Percentiles rank a stretch among this genome's conserved stretches.
Conservation (phyloP, 352 stramenopile genomes). For the Phytophthora cryptogea region DNA sequence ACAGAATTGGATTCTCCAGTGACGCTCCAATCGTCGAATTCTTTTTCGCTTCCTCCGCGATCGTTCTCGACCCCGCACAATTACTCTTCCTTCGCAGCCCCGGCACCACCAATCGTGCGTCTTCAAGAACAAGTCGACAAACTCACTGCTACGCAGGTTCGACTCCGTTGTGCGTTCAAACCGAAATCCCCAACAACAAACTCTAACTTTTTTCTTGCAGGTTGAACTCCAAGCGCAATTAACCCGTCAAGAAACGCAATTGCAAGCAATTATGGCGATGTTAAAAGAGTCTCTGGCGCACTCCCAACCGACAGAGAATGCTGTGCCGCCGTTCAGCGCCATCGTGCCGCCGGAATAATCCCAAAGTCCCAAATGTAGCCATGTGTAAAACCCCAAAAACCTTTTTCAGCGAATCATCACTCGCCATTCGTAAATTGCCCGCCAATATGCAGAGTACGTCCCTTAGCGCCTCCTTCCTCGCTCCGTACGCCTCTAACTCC, state of each 20-base stretch:
- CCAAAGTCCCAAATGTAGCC: conserved; percentile 8
- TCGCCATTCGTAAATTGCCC: conserved; percentile 6
- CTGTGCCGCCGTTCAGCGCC: conserved; percentile 50
- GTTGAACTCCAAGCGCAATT: conserved; percentile 61
- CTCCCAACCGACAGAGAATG: conserved; percentile 16
- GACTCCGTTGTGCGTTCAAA: not conserved
- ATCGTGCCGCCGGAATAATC: conserved; percentile 41
- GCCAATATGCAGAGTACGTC: conserved; percentile 32
- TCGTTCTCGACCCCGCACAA: conserved; percentile 26
- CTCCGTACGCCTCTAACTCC: conserved; percentile 2
- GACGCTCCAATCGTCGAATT: conserved; percentile 4
- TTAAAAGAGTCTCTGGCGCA: conserved; percentile 36
- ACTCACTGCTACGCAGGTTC: conserved; percentile 58
- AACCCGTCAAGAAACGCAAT: conserved; percentile 53
- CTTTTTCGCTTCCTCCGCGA: conserved; percentile 24
- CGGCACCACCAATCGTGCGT: conserved; percentile 19
- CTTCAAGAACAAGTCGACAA: conserved; percentile 64
- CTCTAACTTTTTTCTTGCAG: conserved; percentile 19
- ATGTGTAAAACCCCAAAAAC: conserved; percentile 12
- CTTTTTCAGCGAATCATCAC: conserved; percentile 12
- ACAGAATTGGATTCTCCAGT: conserved; percentile 33
- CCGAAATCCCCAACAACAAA: not conserved
- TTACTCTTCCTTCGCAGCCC: conserved; percentile 23
- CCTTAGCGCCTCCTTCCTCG: not conserved
- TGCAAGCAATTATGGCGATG: conserved; percentile 57